Percentiles rank a stretch among this genome's conserved stretches.
Evolutionary conservation across 306 rosid genomes (phyloP).

Genomic region (Cicer cuneatum): DNA sequence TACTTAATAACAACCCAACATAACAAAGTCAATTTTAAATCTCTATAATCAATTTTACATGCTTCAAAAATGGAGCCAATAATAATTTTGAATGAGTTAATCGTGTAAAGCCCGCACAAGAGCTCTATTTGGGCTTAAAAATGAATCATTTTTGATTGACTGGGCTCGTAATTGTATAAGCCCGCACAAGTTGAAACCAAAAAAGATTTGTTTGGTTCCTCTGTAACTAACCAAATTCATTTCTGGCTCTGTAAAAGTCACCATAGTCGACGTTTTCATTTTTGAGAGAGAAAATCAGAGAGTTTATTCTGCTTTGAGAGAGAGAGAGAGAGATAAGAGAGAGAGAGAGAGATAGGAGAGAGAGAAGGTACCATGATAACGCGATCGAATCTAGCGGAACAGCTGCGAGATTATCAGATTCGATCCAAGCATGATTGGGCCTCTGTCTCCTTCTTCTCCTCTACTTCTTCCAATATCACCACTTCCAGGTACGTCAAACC

Average conservation of each 20-base stretch:
- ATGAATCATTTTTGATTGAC: neutral
- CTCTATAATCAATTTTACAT: too few species aligned
- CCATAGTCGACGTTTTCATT: constrained; percentile 39
- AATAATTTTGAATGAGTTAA: too few species aligned
- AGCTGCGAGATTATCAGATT: constrained; percentile 96
- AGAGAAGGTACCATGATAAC: constrained; percentile 72
- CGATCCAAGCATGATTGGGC: constrained; percentile 99
- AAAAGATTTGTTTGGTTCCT: neutral
- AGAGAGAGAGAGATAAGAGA: constrained; percentile 36
- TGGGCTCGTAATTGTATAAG: neutral
- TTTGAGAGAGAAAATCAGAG: constrained; percentile 35
- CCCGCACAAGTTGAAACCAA: neutral
- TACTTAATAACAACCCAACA: too few species aligned
- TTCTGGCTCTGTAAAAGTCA: constrained; percentile 47
- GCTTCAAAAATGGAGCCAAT: too few species aligned
- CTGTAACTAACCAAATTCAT: constrained; percentile 34
- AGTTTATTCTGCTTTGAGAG: constrained; percentile 1
- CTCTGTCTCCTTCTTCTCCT: constrained; percentile 95
- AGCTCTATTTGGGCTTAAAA: neutral
- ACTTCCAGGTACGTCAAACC: constrained; percentile 67
- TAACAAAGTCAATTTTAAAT: too few species aligned
- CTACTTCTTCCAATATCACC: constrained; percentile 75
- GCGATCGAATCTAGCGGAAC: constrained; percentile 99
- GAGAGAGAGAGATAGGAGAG: constrained; percentile 23
- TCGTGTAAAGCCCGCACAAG: too few species aligned